These are phyloP conservation scores for Wallacemonas sp. DNA, from an alignment of 208 protist genomes.

Conservation along the genomic window DNA sequence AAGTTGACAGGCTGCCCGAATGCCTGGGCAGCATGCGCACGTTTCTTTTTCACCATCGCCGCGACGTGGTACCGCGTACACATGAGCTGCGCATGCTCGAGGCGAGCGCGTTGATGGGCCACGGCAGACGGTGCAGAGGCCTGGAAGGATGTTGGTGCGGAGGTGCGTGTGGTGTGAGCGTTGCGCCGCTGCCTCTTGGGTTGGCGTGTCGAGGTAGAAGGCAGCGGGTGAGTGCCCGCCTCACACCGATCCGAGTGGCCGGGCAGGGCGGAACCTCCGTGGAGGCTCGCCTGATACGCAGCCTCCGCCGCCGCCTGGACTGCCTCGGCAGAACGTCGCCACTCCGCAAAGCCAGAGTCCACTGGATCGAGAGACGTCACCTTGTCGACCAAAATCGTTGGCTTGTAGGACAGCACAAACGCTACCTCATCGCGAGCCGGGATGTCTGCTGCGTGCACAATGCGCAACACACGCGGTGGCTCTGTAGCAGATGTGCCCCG, in stretches of 20 bases:
- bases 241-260: too few relatives aligned
- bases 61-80: background rate
- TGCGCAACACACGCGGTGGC: too few relatives aligned
- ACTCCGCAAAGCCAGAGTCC: background rate
- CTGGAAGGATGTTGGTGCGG: too few relatives aligned
- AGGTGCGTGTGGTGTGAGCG: too few relatives aligned
- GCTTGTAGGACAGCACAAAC: conserved; percentile 24
- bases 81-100: background rate
- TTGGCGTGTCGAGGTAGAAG: too few relatives aligned
- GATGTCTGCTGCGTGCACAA: conserved; percentile 18
- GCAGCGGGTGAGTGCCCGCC: too few relatives aligned
- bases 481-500: too few relatives aligned
- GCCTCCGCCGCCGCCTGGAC: too few relatives aligned
- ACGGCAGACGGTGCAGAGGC: background rate
- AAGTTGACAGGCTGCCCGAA: background rate
- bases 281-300: too few relatives aligned
- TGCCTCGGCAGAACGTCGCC: too few relatives aligned
- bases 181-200: too few relatives aligned
- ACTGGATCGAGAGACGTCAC: background rate
- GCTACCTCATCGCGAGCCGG: conserved; percentile 13
- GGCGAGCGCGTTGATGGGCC: background rate
- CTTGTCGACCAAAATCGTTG: conserved; percentile 1
- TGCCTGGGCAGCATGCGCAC: background rate
- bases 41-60: background rate
- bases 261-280: too few relatives aligned